Base-by-base conservation (phyloP, 306 rosid genomes). In the Betula pendula region DNA sequence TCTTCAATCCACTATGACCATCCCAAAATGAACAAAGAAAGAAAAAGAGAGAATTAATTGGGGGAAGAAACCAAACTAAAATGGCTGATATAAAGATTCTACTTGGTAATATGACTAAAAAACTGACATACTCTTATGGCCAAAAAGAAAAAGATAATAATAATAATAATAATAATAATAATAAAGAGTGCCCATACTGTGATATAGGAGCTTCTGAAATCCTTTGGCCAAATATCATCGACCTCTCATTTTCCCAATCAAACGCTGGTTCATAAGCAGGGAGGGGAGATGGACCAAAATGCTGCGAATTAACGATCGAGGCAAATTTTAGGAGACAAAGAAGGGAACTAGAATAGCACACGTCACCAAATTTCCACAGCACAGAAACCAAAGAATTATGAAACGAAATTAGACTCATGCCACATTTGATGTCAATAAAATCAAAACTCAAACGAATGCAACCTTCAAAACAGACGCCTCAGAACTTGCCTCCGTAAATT, bases 191-290 rank as follows among this genome's bases (percentile, higher is more conserved):
- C 35, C 35, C 90, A 75, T 95, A 95, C 99, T 92, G 97, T 63
- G 96, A 83, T 72, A 88, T 73, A 58, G 99, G 99, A 83, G 91
- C 80, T 87, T 95, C 99, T 1, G 92, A 92, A 71, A 86, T 86
- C 88, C 99, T 88, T 90, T 95, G 99, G 33, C 99, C 97, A 86
- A 91, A 93, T 88, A 91, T 95, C 92, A 89, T 79, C 3, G 90
- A 91, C 84, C 99, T 89, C 89, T 95, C 99, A 76, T 92, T 90
- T 85, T 95, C 99, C 99, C 99, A 95, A 83, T 95, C 99, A 89
- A 90, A 95, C 16, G 97, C 99, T 2, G 97, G 99, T 76, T 92
- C 97, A 72, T 95, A 95, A 40, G 97, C 97, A 60, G 97, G 99
- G 75, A 95, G 93, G 17, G 97, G 94, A 68, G 97, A 95, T 44